Evolutionary conservation across 176 grass and related monocot species (phyloP).

Genomic region (Musa acuminata): DNA sequence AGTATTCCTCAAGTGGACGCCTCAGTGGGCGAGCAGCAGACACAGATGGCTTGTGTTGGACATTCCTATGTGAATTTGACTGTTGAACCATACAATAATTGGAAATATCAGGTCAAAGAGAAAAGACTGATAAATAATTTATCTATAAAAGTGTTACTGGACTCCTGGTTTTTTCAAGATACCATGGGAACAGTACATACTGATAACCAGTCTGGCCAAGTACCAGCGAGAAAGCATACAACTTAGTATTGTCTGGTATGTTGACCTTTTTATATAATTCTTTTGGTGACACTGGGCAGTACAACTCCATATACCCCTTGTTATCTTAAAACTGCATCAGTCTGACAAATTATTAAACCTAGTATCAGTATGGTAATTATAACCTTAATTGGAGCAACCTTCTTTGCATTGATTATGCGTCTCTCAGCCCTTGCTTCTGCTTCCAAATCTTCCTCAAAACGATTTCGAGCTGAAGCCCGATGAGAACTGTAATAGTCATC

Average conservation of each 20-base stretch:
- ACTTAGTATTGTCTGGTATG: no score
- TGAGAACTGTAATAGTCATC: constrained; percentile 69
- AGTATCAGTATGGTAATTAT: no score
- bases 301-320: no score
- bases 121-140: not conserved
- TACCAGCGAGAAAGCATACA: no score
- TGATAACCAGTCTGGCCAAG: no score
- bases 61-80: constrained; percentile 53
- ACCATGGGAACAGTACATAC: no score
- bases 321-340: no score
- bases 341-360: no score
- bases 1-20: constrained; percentile 52
- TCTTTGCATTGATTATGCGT: constrained; percentile 57
- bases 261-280: no score
- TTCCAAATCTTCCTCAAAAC: constrained; percentile 70
- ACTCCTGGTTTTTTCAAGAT: no score
- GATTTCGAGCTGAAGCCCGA: constrained; percentile 37
- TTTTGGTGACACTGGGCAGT: no score
- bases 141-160: no score
- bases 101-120: not conserved
- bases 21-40: constrained; percentile 40
- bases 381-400: constrained; percentile 27
- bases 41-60: constrained; percentile 39
- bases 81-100: constrained; percentile 26
- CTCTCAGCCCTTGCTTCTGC: constrained; percentile 63